Evolutionary conservation across 805 yeast genomes (phyloP), one percentile per base, ranked within the genome.

Genomic region (Scheffersomyces coipomensis): DNA sequence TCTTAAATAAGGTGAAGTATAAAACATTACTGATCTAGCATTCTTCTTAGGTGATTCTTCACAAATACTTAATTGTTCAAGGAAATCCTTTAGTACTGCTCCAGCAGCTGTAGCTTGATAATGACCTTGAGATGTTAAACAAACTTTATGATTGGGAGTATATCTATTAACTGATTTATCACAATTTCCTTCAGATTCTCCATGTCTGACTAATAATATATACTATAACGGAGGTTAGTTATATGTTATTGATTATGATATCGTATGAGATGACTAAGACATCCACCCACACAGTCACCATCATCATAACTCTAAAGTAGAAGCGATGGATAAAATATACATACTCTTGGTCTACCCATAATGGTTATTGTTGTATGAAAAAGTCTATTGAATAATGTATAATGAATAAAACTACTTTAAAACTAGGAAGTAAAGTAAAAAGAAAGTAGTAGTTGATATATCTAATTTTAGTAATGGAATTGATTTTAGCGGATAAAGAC

Each of bases 181-280:
- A 48, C 78, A 79, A 62, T 90, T 90, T 7, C 96, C 95, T 54
- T 87, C 95, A 4, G 93, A 84, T 55, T 90, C 97, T 19, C 97
- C 97, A 57, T 90, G 97, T 47, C 97, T 80, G 10, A 90, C 81
- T 19, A 90, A 69, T 37, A 90, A 68, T 19, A 90, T 88, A 23
- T 89, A 71, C 79, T 79, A 40, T n/a, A 33, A 22, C 24, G 6
- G 12, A 18, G 16, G 15, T 33, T 29, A 36, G 24, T 34, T 26
- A n/a, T n/a, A n/a, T n/a, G n/a, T n/a, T n/a, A n/a, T n/a, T n/a
- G n/a, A n/a, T n/a, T n/a, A n/a, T n/a, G n/a, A n/a, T n/a, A n/a
- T n/a, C n/a, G n/a, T n/a, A n/a, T n/a, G n/a, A n/a, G n/a, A n/a
- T n/a, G n/a, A n/a, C n/a, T n/a, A n/a, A n/a, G n/a, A n/a, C n/a